Evolutionary conservation across 192 early-diverging fungal genomes (phyloP).

Genomic region (Globomyces pollinis-pini): DNA sequence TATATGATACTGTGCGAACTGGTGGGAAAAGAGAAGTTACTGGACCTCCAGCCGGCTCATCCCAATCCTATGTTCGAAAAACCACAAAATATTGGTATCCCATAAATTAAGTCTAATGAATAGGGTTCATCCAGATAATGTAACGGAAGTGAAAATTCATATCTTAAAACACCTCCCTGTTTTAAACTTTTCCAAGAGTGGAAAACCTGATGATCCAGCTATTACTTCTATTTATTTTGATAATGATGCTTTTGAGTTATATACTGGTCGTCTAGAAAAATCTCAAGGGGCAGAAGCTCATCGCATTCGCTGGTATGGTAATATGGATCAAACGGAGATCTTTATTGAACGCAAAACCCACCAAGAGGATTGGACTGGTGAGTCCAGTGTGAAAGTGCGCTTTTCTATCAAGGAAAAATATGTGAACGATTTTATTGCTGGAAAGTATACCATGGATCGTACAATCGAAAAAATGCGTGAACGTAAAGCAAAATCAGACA

Average conservation of each 20-base stretch:
- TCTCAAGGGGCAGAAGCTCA: conserved; percentile 71
- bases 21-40: conserved; percentile 21
- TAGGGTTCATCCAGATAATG: conserved; percentile 91
- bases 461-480: conserved; percentile 70
- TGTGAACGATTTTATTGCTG: conserved; percentile 78
- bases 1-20: conserved; percentile 41
- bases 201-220: conserved; percentile 67
- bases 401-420: conserved; percentile 92
- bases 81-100: conserved; percentile 95
- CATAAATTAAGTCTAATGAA: too few species aligned
- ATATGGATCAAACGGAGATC: conserved; percentile 72
- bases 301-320: conserved; percentile 66
- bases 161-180: conserved; percentile 88
- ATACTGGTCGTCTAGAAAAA: conserved; percentile 77
- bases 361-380: conserved; percentile 82
- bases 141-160: conserved; percentile 86
- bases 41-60: conserved; percentile 16
- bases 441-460: conserved; percentile 64
- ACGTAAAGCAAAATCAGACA: conserved; percentile 51
- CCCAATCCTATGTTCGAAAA: conserved; percentile 65
- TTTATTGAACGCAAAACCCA: conserved; percentile 99
- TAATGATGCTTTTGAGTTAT: conserved; percentile 80
- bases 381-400: conserved; percentile 70
- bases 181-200: conserved; percentile 70
- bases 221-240: conserved; percentile 93